Conservation (phyloP, 2,329 filamentous ascomycete species). For the Calonectria pseudoturangicola region DNA sequence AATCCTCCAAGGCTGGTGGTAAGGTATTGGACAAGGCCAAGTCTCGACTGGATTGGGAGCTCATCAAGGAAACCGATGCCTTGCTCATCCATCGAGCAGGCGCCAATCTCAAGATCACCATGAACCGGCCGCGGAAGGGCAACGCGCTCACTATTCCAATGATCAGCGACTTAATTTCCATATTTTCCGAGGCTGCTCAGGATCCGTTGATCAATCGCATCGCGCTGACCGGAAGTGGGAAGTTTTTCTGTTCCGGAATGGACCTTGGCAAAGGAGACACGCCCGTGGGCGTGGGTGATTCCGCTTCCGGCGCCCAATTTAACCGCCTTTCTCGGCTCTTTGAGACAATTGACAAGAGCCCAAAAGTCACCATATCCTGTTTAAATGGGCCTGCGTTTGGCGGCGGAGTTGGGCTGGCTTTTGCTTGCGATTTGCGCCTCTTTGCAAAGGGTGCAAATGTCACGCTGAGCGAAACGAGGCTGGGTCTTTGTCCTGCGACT, state of each 20-base stretch:
- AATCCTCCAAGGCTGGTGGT: background rate
- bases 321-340: conserved; percentile 55
- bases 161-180: conserved; percentile 56
- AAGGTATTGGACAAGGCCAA: background rate
- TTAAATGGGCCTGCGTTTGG: conserved; percentile 66
- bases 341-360: conserved; percentile 60
- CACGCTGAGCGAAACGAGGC: conserved; percentile 63
- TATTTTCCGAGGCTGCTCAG: conserved; percentile 50
- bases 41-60: conserved; percentile 31
- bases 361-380: conserved; percentile 64
- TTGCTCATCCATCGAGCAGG: conserved; percentile 56
- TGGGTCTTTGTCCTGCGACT: conserved; percentile 61
- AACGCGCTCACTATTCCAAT: conserved; percentile 62
- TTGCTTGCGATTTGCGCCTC: conserved; percentile 64
- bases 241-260: conserved; percentile 64
- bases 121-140: conserved; percentile 62
- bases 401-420: conserved; percentile 65
- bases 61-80: conserved; percentile 38
- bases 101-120: conserved; percentile 48
- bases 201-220: conserved; percentile 59
- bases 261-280: conserved; percentile 54
- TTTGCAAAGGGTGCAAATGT: conserved; percentile 44
- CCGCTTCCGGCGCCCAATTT: conserved; percentile 44
- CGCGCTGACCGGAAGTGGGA: conserved; percentile 59
- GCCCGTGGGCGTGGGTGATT: conserved; percentile 28